Evolutionary conservation across 2,329 filamentous ascomycete genomes (phyloP), one percentile per base, ranked within the genome.

Genomic region (Elsinoe fawcettii): DNA sequence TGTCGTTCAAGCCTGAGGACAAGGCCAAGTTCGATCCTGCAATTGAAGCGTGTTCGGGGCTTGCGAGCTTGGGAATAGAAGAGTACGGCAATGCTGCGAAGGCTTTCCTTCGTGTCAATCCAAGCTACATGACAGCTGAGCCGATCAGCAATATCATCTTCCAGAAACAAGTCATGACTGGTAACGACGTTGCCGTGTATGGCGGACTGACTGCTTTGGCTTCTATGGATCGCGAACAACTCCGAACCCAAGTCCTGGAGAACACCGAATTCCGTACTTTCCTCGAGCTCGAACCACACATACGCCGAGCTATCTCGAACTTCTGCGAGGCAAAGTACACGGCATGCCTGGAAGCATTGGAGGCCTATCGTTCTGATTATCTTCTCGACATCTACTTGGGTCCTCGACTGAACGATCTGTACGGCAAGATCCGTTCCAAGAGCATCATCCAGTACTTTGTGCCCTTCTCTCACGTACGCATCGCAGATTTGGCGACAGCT

Each of bases 251-350:
- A 5, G 90, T 97, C 2, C 80, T 99, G 0, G 88, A 93, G 36
- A 95, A 90, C 67, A 75, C 76, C 32, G 77, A 79, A 9, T 99
- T 99, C 75, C 86, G 93, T 55, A 83, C 81, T 46, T 96, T 93
- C 68, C 80, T 99, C 12, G 93, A 97, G 70, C 80, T 95, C 0
- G 93, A 97, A 71, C 90, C 92, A 2, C 92, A 97, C 66, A 87
- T 99, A 61, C 88, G 93, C 62, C 91, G 91, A 59, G 92, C 93
- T 11, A 87, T 99, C 64, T 83, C 82, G 6, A 85, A 89, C 68
- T 99, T 96, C 74, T 89, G 92, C 64, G 90, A 87, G 63, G 90
- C 89, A 60, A 88, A 95, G 65, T 99, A 96, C 71, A 86, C 88
- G 8, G 81, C 82, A 43, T 97, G 92, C 70, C 77, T 99, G 44